A percentile compares a stretch with the other conserved stretches of the same genome.
phyloP scores from a whole-genome alignment of 257 asterid genomes.

The Solanum chaucha region DNA sequence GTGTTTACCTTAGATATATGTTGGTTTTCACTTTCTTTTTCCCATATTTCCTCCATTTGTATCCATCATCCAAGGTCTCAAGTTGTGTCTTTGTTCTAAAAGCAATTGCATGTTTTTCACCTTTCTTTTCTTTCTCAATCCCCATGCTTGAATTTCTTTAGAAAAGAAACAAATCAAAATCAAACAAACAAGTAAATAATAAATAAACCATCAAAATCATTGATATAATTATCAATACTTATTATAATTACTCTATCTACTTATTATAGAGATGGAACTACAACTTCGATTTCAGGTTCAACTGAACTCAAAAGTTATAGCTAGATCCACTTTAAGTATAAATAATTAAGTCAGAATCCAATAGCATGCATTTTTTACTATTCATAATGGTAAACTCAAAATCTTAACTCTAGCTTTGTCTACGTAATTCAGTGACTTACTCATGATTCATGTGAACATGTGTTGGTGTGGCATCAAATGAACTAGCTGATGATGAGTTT shows the following conservation, averaged over 20 bases:
- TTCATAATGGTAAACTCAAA: neutral
- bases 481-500: conserved; percentile 1
- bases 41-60: conserved; percentile 69
- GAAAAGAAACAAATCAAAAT: neutral
- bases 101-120: conserved; percentile 8
- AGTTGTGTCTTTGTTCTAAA: conserved; percentile 38
- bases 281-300: neutral
- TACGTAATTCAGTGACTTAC: neutral
- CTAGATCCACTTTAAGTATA: neutral
- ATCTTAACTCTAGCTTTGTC: neutral
- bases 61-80: conserved; percentile 62
- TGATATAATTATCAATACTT: neutral
- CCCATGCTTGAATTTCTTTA: neutral
- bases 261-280: neutral
- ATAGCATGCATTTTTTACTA: neutral
- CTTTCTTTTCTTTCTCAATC: neutral
- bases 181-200: neutral
- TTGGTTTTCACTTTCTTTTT: conserved; percentile 54
- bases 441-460: conserved; percentile 3
- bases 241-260: neutral
- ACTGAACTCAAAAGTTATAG: neutral
- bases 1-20: conserved; percentile 51
- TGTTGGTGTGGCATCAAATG: neutral
- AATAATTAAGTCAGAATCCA: neutral
- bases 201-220: neutral